Conservation (phyloP, 2,329 filamentous ascomycete species). For the Trichoderma sp. region DNA sequence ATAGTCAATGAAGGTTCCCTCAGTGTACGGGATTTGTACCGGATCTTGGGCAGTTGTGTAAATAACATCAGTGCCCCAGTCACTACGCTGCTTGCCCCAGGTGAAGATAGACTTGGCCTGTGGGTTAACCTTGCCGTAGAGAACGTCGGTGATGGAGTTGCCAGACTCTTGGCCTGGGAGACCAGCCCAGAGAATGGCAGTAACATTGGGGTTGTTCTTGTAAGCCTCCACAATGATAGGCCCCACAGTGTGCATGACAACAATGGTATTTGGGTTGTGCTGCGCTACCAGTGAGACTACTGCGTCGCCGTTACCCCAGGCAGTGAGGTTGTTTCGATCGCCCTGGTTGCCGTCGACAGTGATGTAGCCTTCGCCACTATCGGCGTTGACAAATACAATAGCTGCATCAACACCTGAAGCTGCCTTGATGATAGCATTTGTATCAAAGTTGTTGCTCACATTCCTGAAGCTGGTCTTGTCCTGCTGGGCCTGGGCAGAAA, state of each 20-base stretch:
- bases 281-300: slow-evolving; percentile 60
- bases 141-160: slow-evolving; percentile 54
- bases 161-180: slow-evolving; percentile 67
- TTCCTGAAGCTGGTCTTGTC: slow-evolving; percentile 3
- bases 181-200: slow-evolving; percentile 63
- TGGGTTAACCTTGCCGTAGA: slow-evolving; percentile 55
- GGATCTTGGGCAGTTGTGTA: neutral
- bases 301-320: slow-evolving; percentile 52
- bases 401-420: slow-evolving; percentile 54
- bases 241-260: slow-evolving; percentile 64
- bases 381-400: slow-evolving; percentile 81
- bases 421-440: slow-evolving; percentile 48
- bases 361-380: slow-evolving; percentile 76
- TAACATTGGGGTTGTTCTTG: slow-evolving; percentile 67
- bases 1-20: slow-evolving; percentile 3
- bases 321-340: slow-evolving; percentile 46
- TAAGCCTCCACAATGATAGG: slow-evolving; percentile 63
- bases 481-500: neutral
- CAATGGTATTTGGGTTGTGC: slow-evolving; percentile 61
- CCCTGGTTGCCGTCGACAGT: slow-evolving; percentile 64
- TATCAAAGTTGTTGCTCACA: slow-evolving; percentile 50
- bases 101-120: slow-evolving; percentile 2
- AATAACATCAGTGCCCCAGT: neutral
- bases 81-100: neutral
- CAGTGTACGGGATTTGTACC: neutral